Percentiles rank a stretch among this genome's conserved stretches.
phyloP scores from a whole-genome alignment of 305 asterid species.

The Fraxinus sp. region DNA sequence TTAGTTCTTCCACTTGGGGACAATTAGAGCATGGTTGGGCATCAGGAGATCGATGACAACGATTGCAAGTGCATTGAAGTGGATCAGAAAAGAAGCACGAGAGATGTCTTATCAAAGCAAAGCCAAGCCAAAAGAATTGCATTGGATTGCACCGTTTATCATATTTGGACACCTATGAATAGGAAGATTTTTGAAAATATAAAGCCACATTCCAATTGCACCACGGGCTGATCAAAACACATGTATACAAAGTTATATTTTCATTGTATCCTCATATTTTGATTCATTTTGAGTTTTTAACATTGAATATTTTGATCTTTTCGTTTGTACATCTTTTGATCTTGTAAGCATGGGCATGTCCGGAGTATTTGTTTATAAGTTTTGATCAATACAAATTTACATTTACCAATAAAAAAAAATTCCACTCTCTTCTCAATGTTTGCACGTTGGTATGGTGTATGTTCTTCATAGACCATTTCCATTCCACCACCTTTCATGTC shows the following conservation, averaged over 20 bases:
- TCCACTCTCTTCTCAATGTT: slow-evolving; percentile 24
- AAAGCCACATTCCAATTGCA: background rate
- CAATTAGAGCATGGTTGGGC: background rate
- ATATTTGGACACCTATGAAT: background rate
- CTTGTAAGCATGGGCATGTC: background rate
- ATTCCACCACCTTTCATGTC: slow-evolving; percentile 3
- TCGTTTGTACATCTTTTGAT: no score
- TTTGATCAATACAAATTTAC: background rate
- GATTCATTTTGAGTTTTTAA: background rate
- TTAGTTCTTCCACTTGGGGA: background rate
- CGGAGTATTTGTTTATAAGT: background rate
- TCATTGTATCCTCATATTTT: no score
- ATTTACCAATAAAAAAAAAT: background rate
- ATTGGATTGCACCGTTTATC: background rate
- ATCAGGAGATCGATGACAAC: background rate
- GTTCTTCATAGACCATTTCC: slow-evolving; percentile 16
- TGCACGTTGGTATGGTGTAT: background rate
- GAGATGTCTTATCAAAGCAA: background rate
- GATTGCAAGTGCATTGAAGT: background rate
- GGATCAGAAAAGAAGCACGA: background rate
- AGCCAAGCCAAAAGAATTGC: background rate
- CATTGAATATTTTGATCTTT: no score
- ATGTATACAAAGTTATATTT: no score
- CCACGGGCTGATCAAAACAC: background rate
- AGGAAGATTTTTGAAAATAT: no score